phyloP scores from a whole-genome alignment of 2,329 filamentous ascomycete genomes.

The Diaporthe ampelina region DNA sequence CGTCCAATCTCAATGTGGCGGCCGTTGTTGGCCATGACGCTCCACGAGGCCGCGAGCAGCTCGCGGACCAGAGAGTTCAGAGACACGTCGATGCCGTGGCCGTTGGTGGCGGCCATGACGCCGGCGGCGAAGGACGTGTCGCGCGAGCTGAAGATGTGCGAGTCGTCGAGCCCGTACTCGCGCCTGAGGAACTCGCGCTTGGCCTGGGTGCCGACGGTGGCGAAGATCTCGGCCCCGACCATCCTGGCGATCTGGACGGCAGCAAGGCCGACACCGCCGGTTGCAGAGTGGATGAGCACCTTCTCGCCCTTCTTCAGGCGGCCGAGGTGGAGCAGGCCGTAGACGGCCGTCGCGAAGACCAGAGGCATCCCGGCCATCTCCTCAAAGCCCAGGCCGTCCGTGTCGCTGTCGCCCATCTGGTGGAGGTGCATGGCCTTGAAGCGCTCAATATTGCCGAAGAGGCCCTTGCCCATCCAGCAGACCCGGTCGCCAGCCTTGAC shows the following conservation, averaged over 20 bases:
- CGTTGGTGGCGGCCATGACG: no score
- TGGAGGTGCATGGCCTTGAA: no score
- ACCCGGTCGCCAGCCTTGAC: no score
- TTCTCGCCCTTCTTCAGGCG: constrained; percentile 47
- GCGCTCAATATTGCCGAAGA: background rate
- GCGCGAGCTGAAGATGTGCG: constrained; percentile 44
- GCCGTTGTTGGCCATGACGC: no score
- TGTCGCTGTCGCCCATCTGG: no score
- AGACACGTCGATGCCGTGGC: no score
- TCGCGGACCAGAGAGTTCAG: no score
- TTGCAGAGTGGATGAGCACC: constrained; percentile 51
- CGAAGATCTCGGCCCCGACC: constrained; percentile 48
- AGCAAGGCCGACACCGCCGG: constrained; percentile 49
- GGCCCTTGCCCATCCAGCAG: constrained; percentile 42
- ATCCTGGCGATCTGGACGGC: constrained; percentile 49
- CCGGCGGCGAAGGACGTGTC: background rate
- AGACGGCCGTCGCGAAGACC: constrained; percentile 51
- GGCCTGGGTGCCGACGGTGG: constrained; percentile 49
- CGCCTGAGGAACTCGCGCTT: constrained; percentile 48
- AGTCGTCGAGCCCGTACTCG: constrained; percentile 16
- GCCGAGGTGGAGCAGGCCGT: constrained; percentile 48
- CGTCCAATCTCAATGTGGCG: no score
- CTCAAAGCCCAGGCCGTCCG: constrained; percentile 44
- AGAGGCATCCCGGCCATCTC: constrained; percentile 51
- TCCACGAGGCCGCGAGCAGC: no score